Evolutionary conservation across 495 filamentous ascomycete genomes (phyloP).

Genomic region (Choiromyces venosus): DNA sequence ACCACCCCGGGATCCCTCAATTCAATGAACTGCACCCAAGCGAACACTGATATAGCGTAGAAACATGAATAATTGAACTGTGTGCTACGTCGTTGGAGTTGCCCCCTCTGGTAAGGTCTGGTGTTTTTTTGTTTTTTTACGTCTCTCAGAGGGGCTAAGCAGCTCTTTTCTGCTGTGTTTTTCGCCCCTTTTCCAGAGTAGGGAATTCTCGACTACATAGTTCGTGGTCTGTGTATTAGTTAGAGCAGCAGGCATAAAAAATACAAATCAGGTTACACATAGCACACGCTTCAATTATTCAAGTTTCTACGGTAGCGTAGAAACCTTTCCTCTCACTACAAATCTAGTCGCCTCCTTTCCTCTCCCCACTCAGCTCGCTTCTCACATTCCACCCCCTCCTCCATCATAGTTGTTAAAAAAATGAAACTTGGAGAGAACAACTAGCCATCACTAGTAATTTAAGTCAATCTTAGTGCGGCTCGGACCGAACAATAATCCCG

Average conservation of each 20-base stretch:
- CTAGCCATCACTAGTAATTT: neutral
- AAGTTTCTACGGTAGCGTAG: conserved; percentile 25
- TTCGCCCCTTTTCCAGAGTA: no score
- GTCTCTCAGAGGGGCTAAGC: no score
- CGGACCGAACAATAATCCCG: conserved; percentile 26
- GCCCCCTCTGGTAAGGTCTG: no score
- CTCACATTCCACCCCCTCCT: conserved; percentile 22
- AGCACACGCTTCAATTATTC: no score
- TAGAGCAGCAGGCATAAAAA: no score
- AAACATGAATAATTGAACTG: no score
- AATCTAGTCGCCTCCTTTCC: conserved; percentile 29
- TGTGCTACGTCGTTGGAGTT: no score
- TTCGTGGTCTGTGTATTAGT: no score
- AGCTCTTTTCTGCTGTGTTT: no score
- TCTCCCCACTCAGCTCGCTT: conserved; percentile 16
- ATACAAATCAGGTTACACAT: no score
- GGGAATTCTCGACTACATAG: no score
- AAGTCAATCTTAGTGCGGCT: conserved; percentile 29
- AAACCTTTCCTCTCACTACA: conserved; percentile 21
- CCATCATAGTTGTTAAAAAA: conserved; percentile 4
- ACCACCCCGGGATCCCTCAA: neutral
- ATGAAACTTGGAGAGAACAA: conserved; percentile 15
- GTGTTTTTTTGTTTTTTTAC: no score
- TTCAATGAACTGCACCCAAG: conserved; percentile 32
- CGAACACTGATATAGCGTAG: conserved; percentile 27